These are phyloP conservation scores for Leccinum fallax DNA, from an alignment of 1,284 basidiomycete genomes.

Conservation along the genomic window DNA sequence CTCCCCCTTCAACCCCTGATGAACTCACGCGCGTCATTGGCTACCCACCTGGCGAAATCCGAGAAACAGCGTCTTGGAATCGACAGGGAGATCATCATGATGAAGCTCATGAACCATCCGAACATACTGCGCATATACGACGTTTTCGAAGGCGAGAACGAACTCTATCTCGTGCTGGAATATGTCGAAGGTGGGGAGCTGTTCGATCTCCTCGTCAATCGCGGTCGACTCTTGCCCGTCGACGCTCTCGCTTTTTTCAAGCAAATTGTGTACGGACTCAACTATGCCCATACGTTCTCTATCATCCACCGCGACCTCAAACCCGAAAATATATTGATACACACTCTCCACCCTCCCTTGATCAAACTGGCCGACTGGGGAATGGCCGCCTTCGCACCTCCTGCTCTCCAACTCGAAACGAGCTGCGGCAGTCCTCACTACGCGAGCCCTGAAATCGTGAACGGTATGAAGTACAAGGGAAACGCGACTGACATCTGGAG, in stretches of 20 bases:
- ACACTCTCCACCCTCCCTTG: conserved; percentile 79
- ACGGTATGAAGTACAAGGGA: conserved; percentile 92
- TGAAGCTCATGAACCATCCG: conserved; percentile 99
- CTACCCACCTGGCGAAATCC: conserved; percentile 72
- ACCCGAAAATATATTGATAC: conserved; percentile 95
- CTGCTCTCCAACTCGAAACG: conserved; percentile 86
- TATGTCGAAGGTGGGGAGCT: conserved; percentile 98
- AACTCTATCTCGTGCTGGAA: conserved; percentile 95
- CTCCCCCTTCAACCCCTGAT: conserved; percentile 87
- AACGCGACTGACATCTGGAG: conserved; percentile 95
- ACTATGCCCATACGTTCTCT: conserved; percentile 98
- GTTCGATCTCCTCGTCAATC: conserved; percentile 95
- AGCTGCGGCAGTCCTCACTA: conserved; percentile 98
- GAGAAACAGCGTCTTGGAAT: conserved; percentile 93
- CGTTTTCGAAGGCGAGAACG: conserved; percentile 92
- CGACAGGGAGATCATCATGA: conserved; percentile 98
- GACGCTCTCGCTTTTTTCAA: conserved; percentile 96
- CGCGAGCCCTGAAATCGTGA: conserved; percentile 97
- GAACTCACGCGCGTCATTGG: conserved; percentile 75
- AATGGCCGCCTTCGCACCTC: conserved; percentile 93
- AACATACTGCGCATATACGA: conserved; percentile 97
- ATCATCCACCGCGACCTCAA: conserved; percentile 99
- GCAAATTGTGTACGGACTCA: conserved; percentile 95
- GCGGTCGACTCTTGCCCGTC: conserved; percentile 77
- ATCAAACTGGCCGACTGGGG: conserved; percentile 99